phyloP scores from a whole-genome alignment of 352 stramenopile genomes.

The Globisporangium camurandrum region DNA sequence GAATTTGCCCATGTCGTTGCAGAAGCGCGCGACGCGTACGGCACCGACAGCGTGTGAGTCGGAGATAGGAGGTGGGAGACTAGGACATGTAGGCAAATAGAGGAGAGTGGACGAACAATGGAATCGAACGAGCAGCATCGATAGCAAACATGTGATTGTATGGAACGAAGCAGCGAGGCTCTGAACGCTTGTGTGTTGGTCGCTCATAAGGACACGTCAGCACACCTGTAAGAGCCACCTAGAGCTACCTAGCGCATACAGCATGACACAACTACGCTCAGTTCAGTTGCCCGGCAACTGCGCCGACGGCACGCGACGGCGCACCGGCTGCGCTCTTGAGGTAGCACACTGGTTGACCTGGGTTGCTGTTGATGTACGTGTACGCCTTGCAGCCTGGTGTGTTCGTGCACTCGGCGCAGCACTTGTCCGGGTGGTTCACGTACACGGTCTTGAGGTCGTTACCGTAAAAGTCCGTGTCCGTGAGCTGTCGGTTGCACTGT shows the following conservation, averaged over 20 bases:
- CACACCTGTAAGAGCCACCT: neutral
- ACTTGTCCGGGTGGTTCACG: slow-evolving; percentile 10
- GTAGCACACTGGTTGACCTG: slow-evolving; percentile 28
- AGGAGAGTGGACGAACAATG: neutral
- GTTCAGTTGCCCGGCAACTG: slow-evolving; percentile 29
- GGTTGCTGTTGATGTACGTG: slow-evolving; percentile 41
- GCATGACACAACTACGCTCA: neutral
- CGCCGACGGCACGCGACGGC: slow-evolving; percentile 12
- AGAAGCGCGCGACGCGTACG: slow-evolving; percentile 11
- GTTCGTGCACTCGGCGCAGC: slow-evolving; percentile 30
- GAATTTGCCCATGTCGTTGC: slow-evolving; percentile 7
- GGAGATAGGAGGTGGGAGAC: too few relatives aligned
- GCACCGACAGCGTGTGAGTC: slow-evolving; percentile 2
- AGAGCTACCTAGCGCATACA: too few relatives aligned
- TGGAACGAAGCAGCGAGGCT: neutral
- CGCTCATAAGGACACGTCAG: neutral
- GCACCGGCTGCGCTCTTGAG: slow-evolving; percentile 27
- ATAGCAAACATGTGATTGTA: too few relatives aligned
- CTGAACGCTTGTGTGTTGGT: neutral
- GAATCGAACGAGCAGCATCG: too few relatives aligned
- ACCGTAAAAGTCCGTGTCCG: slow-evolving; percentile 32
- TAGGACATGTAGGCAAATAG: too few relatives aligned
- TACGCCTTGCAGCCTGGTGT: slow-evolving; percentile 31
- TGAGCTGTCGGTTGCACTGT: slow-evolving; percentile 22
- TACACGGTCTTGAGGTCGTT: slow-evolving; percentile 43